These are phyloP conservation scores for Boletus tomentosulus DNA, from an alignment of 768 basidiomycete genomes.

Conservation along the genomic window DNA sequence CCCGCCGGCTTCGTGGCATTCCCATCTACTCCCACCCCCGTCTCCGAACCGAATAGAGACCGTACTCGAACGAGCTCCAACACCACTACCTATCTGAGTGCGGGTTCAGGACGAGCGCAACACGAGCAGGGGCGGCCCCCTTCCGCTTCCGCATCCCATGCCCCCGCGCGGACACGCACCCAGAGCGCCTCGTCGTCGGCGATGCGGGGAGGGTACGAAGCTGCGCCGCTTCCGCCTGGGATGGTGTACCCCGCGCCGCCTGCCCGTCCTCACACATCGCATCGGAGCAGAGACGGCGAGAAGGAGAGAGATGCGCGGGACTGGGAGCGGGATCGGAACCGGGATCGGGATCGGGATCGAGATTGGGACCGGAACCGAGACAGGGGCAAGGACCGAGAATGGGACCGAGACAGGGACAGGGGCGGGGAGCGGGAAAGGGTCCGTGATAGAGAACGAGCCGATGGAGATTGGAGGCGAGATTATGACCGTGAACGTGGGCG, in stretches of 20 bases:
- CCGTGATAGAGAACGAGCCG: not conserved
- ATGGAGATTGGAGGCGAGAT: not conserved
- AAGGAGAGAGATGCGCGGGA: too few relatives aligned
- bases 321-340: not conserved
- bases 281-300: slow-evolving; percentile 7
- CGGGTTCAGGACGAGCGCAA: not conserved
- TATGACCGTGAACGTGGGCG: not conserved
- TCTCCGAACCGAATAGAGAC: not conserved
- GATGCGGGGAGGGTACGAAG: slow-evolving; percentile 15
- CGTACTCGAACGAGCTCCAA: not conserved
- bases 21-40: not conserved
- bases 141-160: not conserved
- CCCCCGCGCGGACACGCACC: slow-evolving; percentile 1
- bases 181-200: slow-evolving; percentile 14
- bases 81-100: not conserved
- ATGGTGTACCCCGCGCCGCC: slow-evolving; percentile 27
- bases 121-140: not conserved
- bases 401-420: not conserved
- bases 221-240: slow-evolving; percentile 25
- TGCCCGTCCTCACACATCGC: slow-evolving; percentile 22
- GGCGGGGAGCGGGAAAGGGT: not conserved
- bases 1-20: slow-evolving; percentile 21
- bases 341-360: not conserved
- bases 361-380: not conserved
- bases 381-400: not conserved